These are phyloP conservation scores for Amaranthus tricolor DNA, from an alignment of 179 eudicot species.

Conservation along the genomic window DNA sequence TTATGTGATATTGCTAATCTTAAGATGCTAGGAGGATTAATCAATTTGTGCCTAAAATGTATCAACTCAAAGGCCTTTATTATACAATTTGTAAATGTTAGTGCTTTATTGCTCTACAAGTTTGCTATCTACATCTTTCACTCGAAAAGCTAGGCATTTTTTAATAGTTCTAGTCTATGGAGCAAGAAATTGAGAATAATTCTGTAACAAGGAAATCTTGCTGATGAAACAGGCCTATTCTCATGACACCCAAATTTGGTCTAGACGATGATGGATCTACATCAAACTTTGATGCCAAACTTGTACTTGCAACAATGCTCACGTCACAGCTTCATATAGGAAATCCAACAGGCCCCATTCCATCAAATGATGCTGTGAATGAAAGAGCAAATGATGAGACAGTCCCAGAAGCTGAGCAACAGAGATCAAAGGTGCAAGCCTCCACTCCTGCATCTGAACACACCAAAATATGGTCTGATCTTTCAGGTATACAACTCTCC, in stretches of 20 bases:
- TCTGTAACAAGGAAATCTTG: conserved; percentile 1
- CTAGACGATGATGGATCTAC: conserved; percentile 76
- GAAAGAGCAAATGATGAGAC: conserved; percentile 36
- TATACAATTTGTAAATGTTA: background rate
- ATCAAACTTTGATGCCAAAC: conserved; percentile 84
- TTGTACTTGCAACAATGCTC: conserved; percentile 96
- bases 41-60: background rate
- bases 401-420: conserved; percentile 42
- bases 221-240: conserved; percentile 70
- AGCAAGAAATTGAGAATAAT: background rate
- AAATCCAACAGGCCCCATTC: conserved; percentile 47
- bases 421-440: conserved; percentile 49
- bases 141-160: background rate
- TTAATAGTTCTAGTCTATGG: background rate
- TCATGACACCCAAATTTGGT: conserved; percentile 89
- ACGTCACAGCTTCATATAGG: conserved; percentile 74
- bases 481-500: conserved; percentile 55
- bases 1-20: background rate
- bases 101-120: background rate
- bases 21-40: background rate
- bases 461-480: conserved; percentile 93
- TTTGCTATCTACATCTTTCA: background rate
- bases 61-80: conserved; percentile 4
- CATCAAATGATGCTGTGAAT: conserved; percentile 38
- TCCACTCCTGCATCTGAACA: conserved; percentile 77